Percentiles rank a stretch among this genome's conserved stretches.
These are phyloP conservation scores for Eucalyptus victrix DNA, from an alignment of 345 rosid genomes.

Conservation along the genomic window DNA sequence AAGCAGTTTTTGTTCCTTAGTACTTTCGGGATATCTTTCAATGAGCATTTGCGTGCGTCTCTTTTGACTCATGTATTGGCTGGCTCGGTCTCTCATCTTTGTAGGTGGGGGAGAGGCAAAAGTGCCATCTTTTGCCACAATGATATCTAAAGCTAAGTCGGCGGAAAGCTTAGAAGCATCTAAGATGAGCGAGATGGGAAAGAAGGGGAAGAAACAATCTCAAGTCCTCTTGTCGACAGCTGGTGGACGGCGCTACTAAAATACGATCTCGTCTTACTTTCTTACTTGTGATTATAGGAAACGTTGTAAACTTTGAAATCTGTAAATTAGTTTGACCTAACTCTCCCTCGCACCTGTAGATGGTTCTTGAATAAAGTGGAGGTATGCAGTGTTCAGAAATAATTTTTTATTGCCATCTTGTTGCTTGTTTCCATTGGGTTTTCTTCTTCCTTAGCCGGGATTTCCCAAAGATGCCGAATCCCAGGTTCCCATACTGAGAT, in stretches of 20 bases:
- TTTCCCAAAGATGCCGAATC: background rate
- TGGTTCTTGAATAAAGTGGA: background rate
- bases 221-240: slow-evolving; percentile 81
- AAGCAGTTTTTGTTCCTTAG: background rate
- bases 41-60: background rate
- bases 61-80: background rate
- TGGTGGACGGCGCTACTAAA: slow-evolving; percentile 69
- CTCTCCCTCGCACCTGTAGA: background rate
- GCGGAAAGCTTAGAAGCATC: slow-evolving; percentile 19
- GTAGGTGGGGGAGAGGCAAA: slow-evolving; percentile 45
- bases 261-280: background rate
- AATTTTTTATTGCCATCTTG: background rate
- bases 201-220: slow-evolving; percentile 67
- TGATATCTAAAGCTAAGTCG: slow-evolving; percentile 42
- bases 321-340: background rate
- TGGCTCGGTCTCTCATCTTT: background rate
- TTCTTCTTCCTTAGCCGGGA: background rate
- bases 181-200: slow-evolving; percentile 40
- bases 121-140: slow-evolving; percentile 62
- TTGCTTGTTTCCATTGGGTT: background rate
- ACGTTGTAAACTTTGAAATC: background rate
- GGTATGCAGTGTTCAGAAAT: background rate
- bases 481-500: background rate
- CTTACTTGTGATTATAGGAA: background rate
- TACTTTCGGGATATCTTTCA: background rate